Percentiles rank a stretch among this genome's conserved stretches.
Evolutionary conservation across 2,329 filamentous ascomycete species (phyloP).

Genomic region (Trichoderma endophyticum): DNA sequence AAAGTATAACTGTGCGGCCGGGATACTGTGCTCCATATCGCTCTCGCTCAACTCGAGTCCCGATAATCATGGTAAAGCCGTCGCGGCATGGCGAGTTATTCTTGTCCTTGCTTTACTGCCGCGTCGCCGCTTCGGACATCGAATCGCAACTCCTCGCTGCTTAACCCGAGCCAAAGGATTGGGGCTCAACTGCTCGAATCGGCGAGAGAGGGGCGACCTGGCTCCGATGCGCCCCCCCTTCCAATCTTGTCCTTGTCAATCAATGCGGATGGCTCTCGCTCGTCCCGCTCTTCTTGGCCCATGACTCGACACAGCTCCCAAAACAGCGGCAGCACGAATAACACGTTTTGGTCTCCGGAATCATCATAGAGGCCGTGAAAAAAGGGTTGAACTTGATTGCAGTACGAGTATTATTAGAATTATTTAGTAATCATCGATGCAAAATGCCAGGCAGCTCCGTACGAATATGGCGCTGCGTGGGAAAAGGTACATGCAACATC

Average conservation of each 20-base stretch:
- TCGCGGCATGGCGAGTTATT: neutral
- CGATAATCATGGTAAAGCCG: neutral
- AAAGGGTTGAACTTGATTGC: neutral
- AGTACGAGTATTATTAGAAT: too few relatives aligned
- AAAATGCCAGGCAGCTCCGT: neutral
- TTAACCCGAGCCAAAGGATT: neutral
- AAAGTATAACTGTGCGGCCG: neutral
- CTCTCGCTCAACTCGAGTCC: neutral
- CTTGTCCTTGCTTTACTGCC: neutral
- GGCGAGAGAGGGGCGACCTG: neutral
- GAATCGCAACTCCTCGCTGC: neutral
- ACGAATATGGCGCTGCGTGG: neutral
- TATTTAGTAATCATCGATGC: neutral
- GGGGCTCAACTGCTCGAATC: constrained; percentile 5
- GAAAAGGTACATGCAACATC: neutral
- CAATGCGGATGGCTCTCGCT: neutral
- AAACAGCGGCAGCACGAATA: constrained; percentile 5
- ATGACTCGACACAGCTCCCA: constrained; percentile 5
- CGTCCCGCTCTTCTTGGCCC: neutral
- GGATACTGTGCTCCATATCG: neutral
- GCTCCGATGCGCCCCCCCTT: neutral
- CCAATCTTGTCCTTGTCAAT: neutral
- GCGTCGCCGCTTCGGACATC: constrained; percentile 5
- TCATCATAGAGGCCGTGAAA: neutral
- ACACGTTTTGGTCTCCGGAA: neutral